A percentile compares a stretch with the other conserved stretches of the same genome.
These are phyloP conservation scores for Termitomyces sp. DNA, from an alignment of 768 basidiomycete species.

Conservation along the genomic window DNA sequence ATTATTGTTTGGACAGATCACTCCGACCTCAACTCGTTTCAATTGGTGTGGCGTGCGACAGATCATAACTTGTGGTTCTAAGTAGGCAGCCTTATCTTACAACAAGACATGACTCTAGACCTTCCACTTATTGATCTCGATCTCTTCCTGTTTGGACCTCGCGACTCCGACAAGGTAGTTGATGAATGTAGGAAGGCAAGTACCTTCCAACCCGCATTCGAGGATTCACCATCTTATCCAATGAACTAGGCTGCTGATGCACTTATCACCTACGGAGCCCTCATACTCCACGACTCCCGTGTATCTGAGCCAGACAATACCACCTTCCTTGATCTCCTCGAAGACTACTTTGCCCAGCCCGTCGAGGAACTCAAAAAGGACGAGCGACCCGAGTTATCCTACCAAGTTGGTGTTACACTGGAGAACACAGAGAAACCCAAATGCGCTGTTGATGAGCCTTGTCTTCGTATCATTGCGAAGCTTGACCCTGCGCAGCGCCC, in stretches of 20 bases:
- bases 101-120: conserved; percentile 38
- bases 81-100: background rate
- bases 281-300: conserved; percentile 80
- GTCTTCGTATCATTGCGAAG: conserved; percentile 69
- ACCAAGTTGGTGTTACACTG: conserved; percentile 93
- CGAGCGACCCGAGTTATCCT: conserved; percentile 79
- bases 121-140: conserved; percentile 79
- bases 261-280: conserved; percentile 78
- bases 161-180: conserved; percentile 38
- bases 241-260: conserved; percentile 66
- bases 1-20: conserved; percentile 12
- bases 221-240: background rate
- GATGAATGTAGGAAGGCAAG: conserved; percentile 65
- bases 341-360: conserved; percentile 89
- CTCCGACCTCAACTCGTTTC: conserved; percentile 9
- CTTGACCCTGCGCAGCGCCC: conserved; percentile 80
- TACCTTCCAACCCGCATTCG: background rate
- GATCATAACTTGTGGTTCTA: background rate
- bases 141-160: conserved; percentile 47
- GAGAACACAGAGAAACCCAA: conserved; percentile 93
- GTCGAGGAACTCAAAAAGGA: conserved; percentile 59
- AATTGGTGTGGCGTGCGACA: conserved; percentile 10
- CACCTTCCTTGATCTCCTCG: conserved; percentile 81
- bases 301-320: conserved; percentile 80
- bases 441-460: conserved; percentile 80